Conservation (phyloP, 1,139 yeast genomes). For the Lodderomyces orthopsilosis region DNA sequence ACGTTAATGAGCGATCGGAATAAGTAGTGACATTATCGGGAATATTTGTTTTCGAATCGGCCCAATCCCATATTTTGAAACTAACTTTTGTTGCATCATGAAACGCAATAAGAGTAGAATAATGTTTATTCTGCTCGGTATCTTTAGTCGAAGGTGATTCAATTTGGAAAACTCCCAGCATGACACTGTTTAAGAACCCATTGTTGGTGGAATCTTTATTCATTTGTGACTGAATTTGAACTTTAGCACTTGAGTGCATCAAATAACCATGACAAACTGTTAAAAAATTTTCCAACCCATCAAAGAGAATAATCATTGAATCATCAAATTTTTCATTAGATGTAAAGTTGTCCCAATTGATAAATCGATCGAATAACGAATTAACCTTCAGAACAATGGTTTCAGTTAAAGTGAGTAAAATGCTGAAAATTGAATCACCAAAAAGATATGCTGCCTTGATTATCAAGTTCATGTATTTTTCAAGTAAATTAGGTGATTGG, state of each 20-base stretch:
- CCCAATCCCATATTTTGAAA: constrained; percentile 72
- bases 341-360: constrained; percentile 16
- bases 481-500: constrained; percentile 38
- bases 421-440: constrained; percentile 50
- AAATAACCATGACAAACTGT: constrained; percentile 61
- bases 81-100: constrained; percentile 57
- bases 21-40: constrained; percentile 11
- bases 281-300: constrained; percentile 66
- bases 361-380: constrained; percentile 27
- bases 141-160: constrained; percentile 64
- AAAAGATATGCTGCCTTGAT: constrained; percentile 45
- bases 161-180: constrained; percentile 82
- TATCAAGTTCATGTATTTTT: constrained; percentile 47
- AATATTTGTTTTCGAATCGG: constrained; percentile 45
- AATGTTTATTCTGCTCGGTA: constrained; percentile 52
- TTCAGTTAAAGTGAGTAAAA: constrained; percentile 47
- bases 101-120: constrained; percentile 59
- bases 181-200: constrained; percentile 72
- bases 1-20: constrained; percentile 46
- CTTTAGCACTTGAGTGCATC: constrained; percentile 21
- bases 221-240: constrained; percentile 7
- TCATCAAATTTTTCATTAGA: constrained; percentile 37
- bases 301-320: constrained; percentile 50
- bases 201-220: constrained; percentile 20
- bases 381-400: constrained; percentile 49